These are phyloP conservation scores for Xylaria intraflava DNA, from an alignment of 495 filamentous ascomycete genomes.

Conservation along the genomic window DNA sequence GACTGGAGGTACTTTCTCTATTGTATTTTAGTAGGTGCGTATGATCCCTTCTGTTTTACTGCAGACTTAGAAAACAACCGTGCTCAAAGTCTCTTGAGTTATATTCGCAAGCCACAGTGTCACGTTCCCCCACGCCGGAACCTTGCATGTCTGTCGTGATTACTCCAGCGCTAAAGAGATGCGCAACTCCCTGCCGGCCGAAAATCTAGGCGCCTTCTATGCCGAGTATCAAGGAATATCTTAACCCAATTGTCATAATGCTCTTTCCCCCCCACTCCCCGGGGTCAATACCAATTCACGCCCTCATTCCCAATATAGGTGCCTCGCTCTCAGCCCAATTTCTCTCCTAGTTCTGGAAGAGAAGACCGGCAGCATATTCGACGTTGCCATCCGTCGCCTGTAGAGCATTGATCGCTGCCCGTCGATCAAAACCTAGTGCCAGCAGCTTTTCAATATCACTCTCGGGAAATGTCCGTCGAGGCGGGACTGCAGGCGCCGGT, in stretches of 20 bases:
- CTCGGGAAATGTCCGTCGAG: slow-evolving; percentile 43
- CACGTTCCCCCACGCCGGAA: background rate
- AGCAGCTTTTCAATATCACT: slow-evolving; percentile 65
- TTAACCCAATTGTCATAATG: background rate
- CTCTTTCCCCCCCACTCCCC: slow-evolving; percentile 3
- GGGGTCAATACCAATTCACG: slow-evolving; percentile 2
- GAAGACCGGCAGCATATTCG: slow-evolving; percentile 74
- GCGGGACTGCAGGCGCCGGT: slow-evolving; percentile 24
- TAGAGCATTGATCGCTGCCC: slow-evolving; percentile 72
- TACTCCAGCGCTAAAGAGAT: background rate
- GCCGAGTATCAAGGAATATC: slow-evolving; percentile 6
- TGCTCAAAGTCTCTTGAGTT: background rate
- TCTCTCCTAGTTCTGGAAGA: slow-evolving; percentile 52
- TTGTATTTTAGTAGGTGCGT: no score
- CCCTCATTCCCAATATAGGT: slow-evolving; percentile 1
- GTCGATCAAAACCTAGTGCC: slow-evolving; percentile 70
- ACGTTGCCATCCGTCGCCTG: slow-evolving; percentile 80
- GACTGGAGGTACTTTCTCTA: no score
- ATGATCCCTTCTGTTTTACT: no score
- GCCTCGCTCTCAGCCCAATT: background rate
- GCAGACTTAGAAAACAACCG: background rate
- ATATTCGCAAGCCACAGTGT: background rate
- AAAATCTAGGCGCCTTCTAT: slow-evolving; percentile 8
- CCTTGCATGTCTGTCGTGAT: background rate
- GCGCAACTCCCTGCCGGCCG: background rate